Percentiles rank a stretch among this genome's conserved stretches.
phyloP scores from a whole-genome alignment of 192 early-diverging fungal species.

The Martensiomyces pterosporus region DNA sequence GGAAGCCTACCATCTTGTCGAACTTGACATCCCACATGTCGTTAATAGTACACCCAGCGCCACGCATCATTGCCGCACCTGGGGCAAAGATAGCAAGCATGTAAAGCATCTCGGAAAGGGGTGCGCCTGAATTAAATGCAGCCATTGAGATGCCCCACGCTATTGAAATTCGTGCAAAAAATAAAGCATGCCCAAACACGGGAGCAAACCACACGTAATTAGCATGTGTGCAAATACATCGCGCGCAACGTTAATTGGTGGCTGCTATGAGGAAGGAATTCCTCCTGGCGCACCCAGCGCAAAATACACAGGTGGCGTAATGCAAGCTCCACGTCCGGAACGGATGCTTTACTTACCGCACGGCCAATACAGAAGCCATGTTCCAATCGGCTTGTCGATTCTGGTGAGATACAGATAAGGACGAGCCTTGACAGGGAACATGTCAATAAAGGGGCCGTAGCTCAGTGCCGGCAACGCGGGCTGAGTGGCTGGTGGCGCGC shows the following conservation, averaged over 20 bases:
- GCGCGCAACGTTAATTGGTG: no score
- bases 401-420: constrained; percentile 75
- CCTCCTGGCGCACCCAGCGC: no score
- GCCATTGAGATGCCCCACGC: constrained; percentile 76
- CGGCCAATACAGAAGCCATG: constrained; percentile 88
- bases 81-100: constrained; percentile 78
- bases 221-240: no score
- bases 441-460: constrained; percentile 53
- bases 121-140: constrained; percentile 54
- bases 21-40: constrained; percentile 94
- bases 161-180: no score
- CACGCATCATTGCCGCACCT: constrained; percentile 88
- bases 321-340: constrained; percentile 13
- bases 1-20: constrained; percentile 68
- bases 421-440: constrained; percentile 52
- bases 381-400: constrained; percentile 88
- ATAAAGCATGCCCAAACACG: no score
- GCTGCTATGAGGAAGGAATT: no score
- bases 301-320: constrained; percentile 5
- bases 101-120: constrained; percentile 51
- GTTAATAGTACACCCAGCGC: constrained; percentile 95
- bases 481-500: not conserved
- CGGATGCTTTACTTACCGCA: constrained; percentile 61
- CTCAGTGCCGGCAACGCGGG: not conserved
- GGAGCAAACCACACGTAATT: no score